These are phyloP conservation scores for Wallacemonas sp. DNA, from an alignment of 208 protist genomes.

Conservation along the genomic window DNA sequence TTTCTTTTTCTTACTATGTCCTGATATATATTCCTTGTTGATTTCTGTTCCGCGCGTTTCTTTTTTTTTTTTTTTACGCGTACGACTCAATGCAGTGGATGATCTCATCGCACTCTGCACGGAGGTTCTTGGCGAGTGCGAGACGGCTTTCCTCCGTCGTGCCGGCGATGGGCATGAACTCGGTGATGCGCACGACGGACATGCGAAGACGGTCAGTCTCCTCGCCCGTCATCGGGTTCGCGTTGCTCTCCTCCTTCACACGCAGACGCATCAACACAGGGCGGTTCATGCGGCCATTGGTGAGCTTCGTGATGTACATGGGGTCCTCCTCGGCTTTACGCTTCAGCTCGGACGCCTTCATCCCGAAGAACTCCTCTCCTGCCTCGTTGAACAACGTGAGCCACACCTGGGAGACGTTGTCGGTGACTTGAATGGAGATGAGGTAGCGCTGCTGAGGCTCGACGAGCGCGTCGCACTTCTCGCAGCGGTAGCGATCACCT, in stretches of 20 bases:
- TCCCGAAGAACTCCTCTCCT: constrained; percentile 87
- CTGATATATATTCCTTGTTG: too few relatives aligned
- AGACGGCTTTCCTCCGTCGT: constrained; percentile 68
- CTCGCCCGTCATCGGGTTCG: constrained; percentile 46
- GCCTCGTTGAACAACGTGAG: constrained; percentile 92
- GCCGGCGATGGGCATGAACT: constrained; percentile 84
- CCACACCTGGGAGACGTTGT: constrained; percentile 90
- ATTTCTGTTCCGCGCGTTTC: not conserved
- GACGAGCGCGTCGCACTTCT: constrained; percentile 85
- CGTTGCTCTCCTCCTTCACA: constrained; percentile 80
- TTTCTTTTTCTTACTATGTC: not conserved
- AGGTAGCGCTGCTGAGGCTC: constrained; percentile 84
- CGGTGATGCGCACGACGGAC: constrained; percentile 71
- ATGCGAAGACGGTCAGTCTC: constrained; percentile 81
- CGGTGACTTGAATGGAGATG: constrained; percentile 84
- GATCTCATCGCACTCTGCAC: constrained; percentile 80
- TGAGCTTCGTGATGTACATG: constrained; percentile 73
- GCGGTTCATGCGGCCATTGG: constrained; percentile 83
- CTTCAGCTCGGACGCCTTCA: constrained; percentile 84
- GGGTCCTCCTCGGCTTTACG: constrained; percentile 70
- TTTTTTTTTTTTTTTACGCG: constrained; percentile 26
- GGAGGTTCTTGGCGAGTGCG: constrained; percentile 65
- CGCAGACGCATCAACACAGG: constrained; percentile 86
- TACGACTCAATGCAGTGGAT: constrained; percentile 80
- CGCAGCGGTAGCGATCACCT: constrained; percentile 80